Conservation (phyloP, 2,329 filamentous ascomycete genomes). For the Claviceps capensis region DNA sequence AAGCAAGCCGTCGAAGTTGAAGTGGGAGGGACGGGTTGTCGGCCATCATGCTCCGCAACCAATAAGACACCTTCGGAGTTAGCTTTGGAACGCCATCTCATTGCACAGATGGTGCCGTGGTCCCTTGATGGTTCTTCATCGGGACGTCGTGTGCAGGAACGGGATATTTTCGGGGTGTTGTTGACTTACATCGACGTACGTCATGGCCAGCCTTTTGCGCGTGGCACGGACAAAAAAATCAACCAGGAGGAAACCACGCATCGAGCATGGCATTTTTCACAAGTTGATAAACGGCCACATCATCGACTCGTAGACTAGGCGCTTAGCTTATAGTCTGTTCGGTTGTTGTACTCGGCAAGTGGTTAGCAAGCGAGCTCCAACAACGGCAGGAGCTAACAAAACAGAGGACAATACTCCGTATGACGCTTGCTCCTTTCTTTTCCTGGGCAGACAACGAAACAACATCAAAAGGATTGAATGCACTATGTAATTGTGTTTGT, state of each 20-base stretch:
- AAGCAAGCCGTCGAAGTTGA: neutral
- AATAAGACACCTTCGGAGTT: neutral
- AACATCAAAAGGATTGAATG: neutral
- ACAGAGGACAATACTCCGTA: too few relatives aligned
- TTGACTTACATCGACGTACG: neutral
- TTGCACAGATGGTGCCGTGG: too few relatives aligned
- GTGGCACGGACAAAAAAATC: neutral
- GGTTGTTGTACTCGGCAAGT: neutral
- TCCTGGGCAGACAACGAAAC: neutral
- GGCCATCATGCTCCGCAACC: neutral
- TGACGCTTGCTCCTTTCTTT: too few relatives aligned
- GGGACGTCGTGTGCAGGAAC: too few relatives aligned
- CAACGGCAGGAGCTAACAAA: neutral
- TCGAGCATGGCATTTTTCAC: too few relatives aligned
- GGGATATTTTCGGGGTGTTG: neutral
- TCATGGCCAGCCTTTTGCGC: neutral
- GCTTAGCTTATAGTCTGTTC: neutral
- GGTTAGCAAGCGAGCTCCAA: neutral
- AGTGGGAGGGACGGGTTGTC: neutral
- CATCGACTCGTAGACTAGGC: neutral
- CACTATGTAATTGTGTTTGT: neutral
- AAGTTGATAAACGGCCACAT: too few relatives aligned
- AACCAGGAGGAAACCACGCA: too few relatives aligned
- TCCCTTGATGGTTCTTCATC: too few relatives aligned
- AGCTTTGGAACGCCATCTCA: too few relatives aligned